Evolutionary conservation across 768 basidiomycete species (phyloP), one percentile per base, ranked within the genome.

Genomic region (Boletus barrowsii): DNA sequence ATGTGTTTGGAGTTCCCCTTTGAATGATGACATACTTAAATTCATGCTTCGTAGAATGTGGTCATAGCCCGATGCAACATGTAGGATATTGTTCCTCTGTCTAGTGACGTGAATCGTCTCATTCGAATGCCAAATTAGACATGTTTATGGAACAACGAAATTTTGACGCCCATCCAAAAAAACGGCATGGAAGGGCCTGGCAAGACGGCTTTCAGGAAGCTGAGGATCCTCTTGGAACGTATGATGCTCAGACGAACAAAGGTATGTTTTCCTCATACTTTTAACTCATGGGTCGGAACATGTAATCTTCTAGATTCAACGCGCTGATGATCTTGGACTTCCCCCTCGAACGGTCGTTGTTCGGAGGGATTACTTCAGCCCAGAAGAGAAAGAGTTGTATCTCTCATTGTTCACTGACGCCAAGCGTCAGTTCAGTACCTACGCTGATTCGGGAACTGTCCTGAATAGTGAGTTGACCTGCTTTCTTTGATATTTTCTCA

Each of bases 141-240:
- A 11, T 98, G 96, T 72, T 93, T 93, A 71, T 98, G 96, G 91
- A 96, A 97, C 69, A 91, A 88, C 58, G 91, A 98, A 71, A 95
- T 99, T 57, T 74, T 98, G 54, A 93, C 93, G 0, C 97, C 97
- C 1, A 99, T 99, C 56, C 94, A 98, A 71, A 93, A 87, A 68
- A 76, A 87, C 57, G 96, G 89, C 26, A 89, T 96, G 81, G 60
- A 68, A 6, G 92, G 90, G 1, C 84, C 88, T 4, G 96, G 96
- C 10, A 77, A 78, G 59, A 68, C 69, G 11, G 96, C 94, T 0
- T 98, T 98, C 79, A 93, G 90, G 75, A 98, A 97, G 72, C 77
- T 98, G 56, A 90, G 85, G 64, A 81, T 93, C 45, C 75, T 99
- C 20, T 75, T 99, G 35, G 92, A 96, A 65, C 76, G 91, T 46